Conservation (phyloP, 495 filamentous ascomycete genomes). For the Penicillium verhagenii region DNA sequence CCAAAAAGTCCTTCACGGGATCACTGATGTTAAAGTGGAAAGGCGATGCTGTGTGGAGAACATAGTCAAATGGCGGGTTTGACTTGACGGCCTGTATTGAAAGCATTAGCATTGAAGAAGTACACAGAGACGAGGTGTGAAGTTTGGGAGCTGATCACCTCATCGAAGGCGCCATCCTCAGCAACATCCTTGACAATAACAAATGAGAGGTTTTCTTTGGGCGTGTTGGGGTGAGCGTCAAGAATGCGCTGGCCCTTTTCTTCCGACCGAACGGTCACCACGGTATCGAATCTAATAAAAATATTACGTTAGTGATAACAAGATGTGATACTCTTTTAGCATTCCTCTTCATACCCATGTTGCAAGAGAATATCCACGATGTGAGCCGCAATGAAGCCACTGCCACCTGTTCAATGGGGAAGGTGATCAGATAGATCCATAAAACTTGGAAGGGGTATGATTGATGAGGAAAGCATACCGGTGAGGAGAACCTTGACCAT, state of each 20-base stretch:
- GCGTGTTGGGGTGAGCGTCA: conserved; percentile 57
- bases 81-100: conserved; percentile 57
- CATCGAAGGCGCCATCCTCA: conserved; percentile 69
- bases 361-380: conserved; percentile 72
- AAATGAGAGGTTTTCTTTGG: conserved; percentile 67
- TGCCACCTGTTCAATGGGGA: conserved; percentile 52
- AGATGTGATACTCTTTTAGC: background rate
- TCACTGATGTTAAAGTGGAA: conserved; percentile 75
- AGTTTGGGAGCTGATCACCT: conserved; percentile 39
- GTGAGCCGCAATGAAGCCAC: conserved; percentile 77
- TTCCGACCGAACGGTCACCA: conserved; percentile 79
- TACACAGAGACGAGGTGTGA: background rate
- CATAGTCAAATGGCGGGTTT: conserved; percentile 73
- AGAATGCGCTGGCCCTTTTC: conserved; percentile 77
- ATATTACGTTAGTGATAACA: conserved; percentile 4
- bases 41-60: conserved; percentile 86
- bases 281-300: conserved; percentile 59
- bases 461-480: conserved; percentile 23
- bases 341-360: conserved; percentile 42
- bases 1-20: conserved; percentile 75
- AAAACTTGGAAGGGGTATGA: background rate
- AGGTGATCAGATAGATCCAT: conserved; percentile 11
- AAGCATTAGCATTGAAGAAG: background rate
- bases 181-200: conserved; percentile 84
- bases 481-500: conserved; percentile 47